A percentile compares a stretch with the other conserved stretches of the same genome.
Conservation (phyloP, 108 stramenopile species). For the Pseudonitzschia pungens region DNA sequence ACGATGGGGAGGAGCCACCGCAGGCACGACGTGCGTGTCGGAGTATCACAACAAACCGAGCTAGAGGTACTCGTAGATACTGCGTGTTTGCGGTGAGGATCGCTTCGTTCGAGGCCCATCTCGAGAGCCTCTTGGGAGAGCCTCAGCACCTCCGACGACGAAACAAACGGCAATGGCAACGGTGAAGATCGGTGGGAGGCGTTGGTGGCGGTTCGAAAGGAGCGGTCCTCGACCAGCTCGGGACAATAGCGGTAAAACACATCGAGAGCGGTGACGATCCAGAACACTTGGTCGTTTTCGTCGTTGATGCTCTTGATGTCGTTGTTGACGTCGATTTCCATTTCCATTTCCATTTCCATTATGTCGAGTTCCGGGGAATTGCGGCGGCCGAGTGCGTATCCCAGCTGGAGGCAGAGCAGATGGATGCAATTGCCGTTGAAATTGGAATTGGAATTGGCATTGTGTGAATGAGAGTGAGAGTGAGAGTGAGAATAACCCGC, state of each 20-base stretch:
- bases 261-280: conserved; percentile 27
- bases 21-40: too few species aligned
- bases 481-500: too few species aligned
- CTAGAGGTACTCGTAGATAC: too few species aligned
- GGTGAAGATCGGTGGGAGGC: too few species aligned
- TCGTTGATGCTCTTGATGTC: not conserved
- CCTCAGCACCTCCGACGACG: conserved; percentile 22
- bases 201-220: conserved; percentile 9
- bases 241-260: conserved; percentile 34
- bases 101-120: too few species aligned
- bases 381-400: conserved; percentile 31
- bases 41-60: too few species aligned
- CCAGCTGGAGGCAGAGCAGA: conserved; percentile 36
- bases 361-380: too few species aligned
- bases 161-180: too few species aligned
- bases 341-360: too few species aligned
- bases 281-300: conserved; percentile 13
- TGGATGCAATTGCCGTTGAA: conserved; percentile 23
- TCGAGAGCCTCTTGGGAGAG: conserved; percentile 19
- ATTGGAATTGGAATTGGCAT: too few species aligned
- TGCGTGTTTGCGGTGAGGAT: too few species aligned
- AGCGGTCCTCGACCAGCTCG: conserved; percentile 16
- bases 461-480: too few species aligned
- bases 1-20: conserved; percentile 15
- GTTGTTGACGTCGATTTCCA: not conserved